A percentile compares a stretch with the other conserved stretches of the same genome.
These are phyloP conservation scores for Alternaria consortialis DNA, from an alignment of 2,329 filamentous ascomycete genomes.

Conservation along the genomic window DNA sequence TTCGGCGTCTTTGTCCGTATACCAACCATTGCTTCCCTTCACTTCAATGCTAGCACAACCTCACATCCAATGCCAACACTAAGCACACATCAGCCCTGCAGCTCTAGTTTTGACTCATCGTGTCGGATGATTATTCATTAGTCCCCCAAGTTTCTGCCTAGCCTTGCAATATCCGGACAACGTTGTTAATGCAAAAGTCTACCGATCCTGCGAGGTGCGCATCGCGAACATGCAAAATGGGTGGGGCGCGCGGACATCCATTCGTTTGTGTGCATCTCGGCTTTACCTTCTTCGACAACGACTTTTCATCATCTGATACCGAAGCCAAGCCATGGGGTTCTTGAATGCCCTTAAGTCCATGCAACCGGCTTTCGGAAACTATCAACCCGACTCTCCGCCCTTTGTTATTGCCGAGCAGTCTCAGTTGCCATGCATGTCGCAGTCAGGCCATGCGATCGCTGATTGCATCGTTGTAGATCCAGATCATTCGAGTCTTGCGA, in stretches of 20 bases:
- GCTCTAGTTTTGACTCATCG: slow-evolving; percentile 27
- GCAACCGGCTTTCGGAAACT: background rate
- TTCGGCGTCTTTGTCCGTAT: slow-evolving; percentile 8
- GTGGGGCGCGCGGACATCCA: slow-evolving; percentile 1
- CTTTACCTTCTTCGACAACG: slow-evolving; percentile 6
- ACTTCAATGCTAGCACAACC: background rate
- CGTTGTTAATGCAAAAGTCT: background rate
- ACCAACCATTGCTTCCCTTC: background rate
- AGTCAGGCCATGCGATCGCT: background rate
- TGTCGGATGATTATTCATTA: background rate
- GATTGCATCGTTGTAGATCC: background rate
- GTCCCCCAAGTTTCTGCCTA: slow-evolving; percentile 9
- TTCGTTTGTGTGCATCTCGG: background rate
- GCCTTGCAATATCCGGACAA: background rate
- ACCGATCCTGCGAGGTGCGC: slow-evolving; percentile 6
- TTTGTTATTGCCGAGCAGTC: background rate
- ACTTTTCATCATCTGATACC: slow-evolving; percentile 4
- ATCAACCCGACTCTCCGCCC: background rate
- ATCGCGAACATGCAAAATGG: slow-evolving; percentile 1
- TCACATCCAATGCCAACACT: slow-evolving; percentile 16
- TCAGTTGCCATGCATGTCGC: background rate
- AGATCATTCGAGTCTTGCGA: background rate
- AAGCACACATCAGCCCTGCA: slow-evolving; percentile 12
- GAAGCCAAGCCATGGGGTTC: slow-evolving; percentile 1
- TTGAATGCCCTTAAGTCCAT: background rate